phyloP scores from a whole-genome alignment of 108 stramenopile species.

The Pseudonitzschia pungens region DNA sequence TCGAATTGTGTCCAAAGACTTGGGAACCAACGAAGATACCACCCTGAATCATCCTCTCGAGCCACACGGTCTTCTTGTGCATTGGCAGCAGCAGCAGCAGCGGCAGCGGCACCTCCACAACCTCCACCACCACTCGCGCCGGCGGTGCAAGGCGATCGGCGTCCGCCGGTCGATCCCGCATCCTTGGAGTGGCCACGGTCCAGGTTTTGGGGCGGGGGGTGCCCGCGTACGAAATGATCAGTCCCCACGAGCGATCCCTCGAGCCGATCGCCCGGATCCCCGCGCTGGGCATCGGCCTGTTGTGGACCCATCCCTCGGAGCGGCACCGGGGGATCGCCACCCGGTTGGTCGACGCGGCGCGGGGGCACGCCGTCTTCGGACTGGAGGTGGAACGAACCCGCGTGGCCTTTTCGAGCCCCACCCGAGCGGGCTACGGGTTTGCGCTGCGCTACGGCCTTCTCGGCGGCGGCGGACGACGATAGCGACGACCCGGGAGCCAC shows the following conservation, averaged over 20 bases:
- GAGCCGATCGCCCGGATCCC: conserved; percentile 44
- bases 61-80: not conserved
- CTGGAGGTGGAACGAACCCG: conserved; percentile 42
- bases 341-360: conserved; percentile 56
- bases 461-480: not conserved
- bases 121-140: too few species aligned
- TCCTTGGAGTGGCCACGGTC: conserved; percentile 4
- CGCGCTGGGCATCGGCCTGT: conserved; percentile 66
- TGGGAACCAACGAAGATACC: conserved; percentile 21
- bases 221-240: conserved; percentile 3
- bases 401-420: conserved; percentile 86
- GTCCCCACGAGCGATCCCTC: conserved; percentile 39
- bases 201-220: not conserved
- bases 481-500: not conserved
- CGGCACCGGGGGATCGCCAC: conserved; percentile 71
- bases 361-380: conserved; percentile 70
- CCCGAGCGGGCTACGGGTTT: conserved; percentile 64
- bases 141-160: not conserved
- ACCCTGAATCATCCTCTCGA: not conserved
- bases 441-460: conserved; percentile 42
- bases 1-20: conserved; percentile 21
- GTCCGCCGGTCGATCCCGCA: not conserved
- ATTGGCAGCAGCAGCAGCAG: conserved; percentile 9
- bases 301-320: conserved; percentile 68
- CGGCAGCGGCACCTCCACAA: too few species aligned